These are phyloP conservation scores for Oryza australiensis DNA, from an alignment of 176 grass and related monocot species.

Conservation along the genomic window DNA sequence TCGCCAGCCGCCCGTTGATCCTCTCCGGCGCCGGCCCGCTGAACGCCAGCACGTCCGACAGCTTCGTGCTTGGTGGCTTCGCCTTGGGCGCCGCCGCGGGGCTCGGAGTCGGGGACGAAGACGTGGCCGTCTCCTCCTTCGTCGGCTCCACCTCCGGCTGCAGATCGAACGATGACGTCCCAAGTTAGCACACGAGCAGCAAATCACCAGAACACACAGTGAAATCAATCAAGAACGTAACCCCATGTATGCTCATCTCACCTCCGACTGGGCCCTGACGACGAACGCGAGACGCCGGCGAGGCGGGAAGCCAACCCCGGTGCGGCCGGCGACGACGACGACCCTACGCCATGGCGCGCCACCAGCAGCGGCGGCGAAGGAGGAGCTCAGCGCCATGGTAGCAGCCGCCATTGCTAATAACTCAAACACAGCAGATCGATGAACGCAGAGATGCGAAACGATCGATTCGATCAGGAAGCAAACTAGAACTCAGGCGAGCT, in stretches of 20 bases:
- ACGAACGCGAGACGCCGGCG: neutral
- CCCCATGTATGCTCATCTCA: neutral
- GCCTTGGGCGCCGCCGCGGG: neutral
- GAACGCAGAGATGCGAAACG: neutral
- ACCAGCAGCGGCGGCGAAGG: neutral
- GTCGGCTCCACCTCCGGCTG: neutral
- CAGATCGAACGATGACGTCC: too few relatives aligned
- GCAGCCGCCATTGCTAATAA: neutral
- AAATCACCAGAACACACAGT: neutral
- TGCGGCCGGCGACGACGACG: neutral
- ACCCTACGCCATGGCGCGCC: neutral
- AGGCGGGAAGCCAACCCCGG: neutral
- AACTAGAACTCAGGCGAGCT: neutral
- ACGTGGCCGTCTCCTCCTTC: neutral
- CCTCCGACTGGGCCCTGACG: conserved; percentile 26
- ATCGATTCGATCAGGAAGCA: neutral
- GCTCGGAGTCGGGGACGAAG: neutral
- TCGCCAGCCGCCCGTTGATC: conserved; percentile 72
- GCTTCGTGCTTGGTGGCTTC: conserved; percentile 18
- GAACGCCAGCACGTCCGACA: conserved; percentile 67
- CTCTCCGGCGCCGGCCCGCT: conserved; percentile 64
- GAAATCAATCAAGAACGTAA: neutral
- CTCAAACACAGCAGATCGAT: neutral
- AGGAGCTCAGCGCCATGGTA: conserved; percentile 3
- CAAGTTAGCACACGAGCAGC: neutral